phyloP scores from a whole-genome alignment of 108 stramenopile species.

The Nitzschia sp. region DNA sequence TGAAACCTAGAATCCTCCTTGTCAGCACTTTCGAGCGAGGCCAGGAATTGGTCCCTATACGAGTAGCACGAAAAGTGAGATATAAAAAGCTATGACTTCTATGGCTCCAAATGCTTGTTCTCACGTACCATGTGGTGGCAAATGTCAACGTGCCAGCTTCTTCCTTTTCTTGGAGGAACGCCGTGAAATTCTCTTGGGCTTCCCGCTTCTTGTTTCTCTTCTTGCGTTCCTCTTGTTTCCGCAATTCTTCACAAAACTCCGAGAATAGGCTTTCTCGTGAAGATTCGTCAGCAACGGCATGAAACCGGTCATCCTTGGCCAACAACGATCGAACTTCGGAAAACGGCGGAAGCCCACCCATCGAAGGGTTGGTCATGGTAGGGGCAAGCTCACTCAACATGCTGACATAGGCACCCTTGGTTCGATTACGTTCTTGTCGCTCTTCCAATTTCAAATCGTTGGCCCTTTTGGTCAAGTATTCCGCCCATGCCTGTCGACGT shows the following conservation, averaged over 20 bases:
- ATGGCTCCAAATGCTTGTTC: background rate
- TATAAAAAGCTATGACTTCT: too few relatives aligned
- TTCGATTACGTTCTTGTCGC: constrained; percentile 69
- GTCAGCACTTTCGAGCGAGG: constrained; percentile 45
- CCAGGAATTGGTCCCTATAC: constrained; percentile 52
- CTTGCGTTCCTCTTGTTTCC: constrained; percentile 73
- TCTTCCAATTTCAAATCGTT: constrained; percentile 72
- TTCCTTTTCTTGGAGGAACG: constrained; percentile 59
- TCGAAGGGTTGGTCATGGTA: constrained; percentile 39
- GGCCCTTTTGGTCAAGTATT: constrained; percentile 85
- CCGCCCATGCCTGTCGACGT: constrained; percentile 80
- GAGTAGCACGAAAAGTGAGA: background rate
- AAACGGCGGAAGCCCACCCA: constrained; percentile 44
- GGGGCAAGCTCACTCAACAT: constrained; percentile 64
- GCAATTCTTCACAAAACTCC: constrained; percentile 77
- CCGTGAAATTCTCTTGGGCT: constrained; percentile 53
- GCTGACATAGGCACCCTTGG: constrained; percentile 69
- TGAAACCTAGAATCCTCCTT: constrained; percentile 55
- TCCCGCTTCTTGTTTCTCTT: constrained; percentile 68
- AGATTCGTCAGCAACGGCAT: constrained; percentile 71
- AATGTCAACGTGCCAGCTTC: constrained; percentile 67
- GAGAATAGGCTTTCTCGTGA: constrained; percentile 65
- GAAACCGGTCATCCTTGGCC: constrained; percentile 79
- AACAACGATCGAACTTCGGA: constrained; percentile 56
- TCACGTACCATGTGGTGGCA: constrained; percentile 70